phyloP scores from a whole-genome alignment of 106 monocot genomes.

The Dactylorhiza incarnata region DNA sequence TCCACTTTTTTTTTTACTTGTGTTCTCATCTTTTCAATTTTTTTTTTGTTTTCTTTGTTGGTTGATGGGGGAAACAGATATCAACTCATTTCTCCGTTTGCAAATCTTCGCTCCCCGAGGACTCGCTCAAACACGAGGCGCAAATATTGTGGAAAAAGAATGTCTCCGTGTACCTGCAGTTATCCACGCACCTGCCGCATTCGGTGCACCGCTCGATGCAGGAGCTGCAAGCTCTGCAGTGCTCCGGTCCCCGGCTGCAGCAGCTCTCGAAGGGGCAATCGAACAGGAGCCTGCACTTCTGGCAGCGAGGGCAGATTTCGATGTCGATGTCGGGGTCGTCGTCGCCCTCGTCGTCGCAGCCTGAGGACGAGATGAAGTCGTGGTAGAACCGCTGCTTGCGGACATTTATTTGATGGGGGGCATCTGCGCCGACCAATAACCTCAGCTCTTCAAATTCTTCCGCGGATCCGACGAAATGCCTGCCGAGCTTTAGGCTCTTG shows the following conservation, averaged over 20 bases:
- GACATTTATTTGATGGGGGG: neutral
- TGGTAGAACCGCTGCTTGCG: conserved; percentile 32
- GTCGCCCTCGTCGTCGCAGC: conserved; percentile 2
- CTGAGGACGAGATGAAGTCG: conserved; percentile 5
- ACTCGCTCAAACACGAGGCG: conserved; percentile 6
- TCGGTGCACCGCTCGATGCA: conserved; percentile 43
- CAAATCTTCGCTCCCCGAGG: neutral
- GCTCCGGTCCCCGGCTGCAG: neutral
- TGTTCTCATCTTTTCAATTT: too few species aligned
- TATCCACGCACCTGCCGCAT: conserved; percentile 49
- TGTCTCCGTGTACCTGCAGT: conserved; percentile 34
- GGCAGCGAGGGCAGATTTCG: conserved; percentile 42
- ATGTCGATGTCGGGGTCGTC: conserved; percentile 43
- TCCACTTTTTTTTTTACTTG: too few species aligned
- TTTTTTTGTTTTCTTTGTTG: too few species aligned
- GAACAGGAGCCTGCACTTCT: conserved; percentile 33
- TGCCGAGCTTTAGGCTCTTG: conserved; percentile 31
- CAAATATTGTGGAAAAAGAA: conserved; percentile 38
- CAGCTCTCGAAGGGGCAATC: conserved; percentile 49
- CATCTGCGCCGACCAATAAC: conserved; percentile 16
- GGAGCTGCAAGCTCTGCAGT: conserved; percentile 40
- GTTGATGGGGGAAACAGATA: too few species aligned
- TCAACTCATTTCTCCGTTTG: too few species aligned
- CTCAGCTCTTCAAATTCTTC: conserved; percentile 32
- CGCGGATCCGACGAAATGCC: conserved; percentile 16